Evolutionary conservation across 495 filamentous ascomycete genomes (phyloP), one percentile per base, ranked within the genome.

Genomic region (Alectoria sarmentosa): DNA sequence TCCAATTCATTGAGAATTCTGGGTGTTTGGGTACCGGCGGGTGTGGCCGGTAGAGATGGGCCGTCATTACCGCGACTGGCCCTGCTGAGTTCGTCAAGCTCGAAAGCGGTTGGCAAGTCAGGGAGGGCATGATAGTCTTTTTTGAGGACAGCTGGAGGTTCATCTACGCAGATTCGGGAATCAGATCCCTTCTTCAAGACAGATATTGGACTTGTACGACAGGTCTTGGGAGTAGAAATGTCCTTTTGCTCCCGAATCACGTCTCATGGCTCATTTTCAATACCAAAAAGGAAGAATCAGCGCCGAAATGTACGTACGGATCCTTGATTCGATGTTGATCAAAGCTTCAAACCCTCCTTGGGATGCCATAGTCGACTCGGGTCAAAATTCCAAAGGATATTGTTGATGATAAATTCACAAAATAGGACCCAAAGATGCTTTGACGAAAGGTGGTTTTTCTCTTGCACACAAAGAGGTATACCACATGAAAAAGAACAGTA

Each of bases 1-100:
- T 88, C 85, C 2, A 88, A 67, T 55, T 86, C 82, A 36, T 77
- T 72, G 58, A 79, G 74, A 5, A 75, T 73, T n/a, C 59, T 66
- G 15, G 80, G 78, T 19, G 78, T 80, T 38, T 72, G 69, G 23
- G 54, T 59, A 63, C 69, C 66, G 10, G 67, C 60, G 37, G 62
- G 66, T 54, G 66, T 62, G 30, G 48, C 49, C 26, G 61, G 61
- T 39, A 62, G 65, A 28, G 68, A 69, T 52, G 62, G 69, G 13
- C 61, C n/a, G n/a, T n/a, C 73, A 65, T 70, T 73, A 39, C 65
- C 69, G 39, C 66, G 69, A 48, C 60, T 48, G 23, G 64, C 68
- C 65, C 72, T 66, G 64, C 74, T 72, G 32, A 77, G 21, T n/a
- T 76, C 71, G 49, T 75, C 65, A 9, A 78, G 62, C 66, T 79